phyloP scores from a whole-genome alignment of 441 rosid species.

The Corymbia calophylla region DNA sequence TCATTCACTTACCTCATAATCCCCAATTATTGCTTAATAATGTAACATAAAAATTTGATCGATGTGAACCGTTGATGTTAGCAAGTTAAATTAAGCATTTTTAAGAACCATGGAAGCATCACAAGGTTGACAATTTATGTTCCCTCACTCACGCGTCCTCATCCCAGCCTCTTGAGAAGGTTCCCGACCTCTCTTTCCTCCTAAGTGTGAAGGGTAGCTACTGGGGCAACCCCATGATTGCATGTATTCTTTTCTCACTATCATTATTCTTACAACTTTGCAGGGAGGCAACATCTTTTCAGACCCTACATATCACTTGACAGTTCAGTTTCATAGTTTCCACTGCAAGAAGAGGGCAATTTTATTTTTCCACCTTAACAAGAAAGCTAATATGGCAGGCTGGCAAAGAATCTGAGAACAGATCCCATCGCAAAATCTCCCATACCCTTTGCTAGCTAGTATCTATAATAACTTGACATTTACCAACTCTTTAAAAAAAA shows the following conservation, averaged over 20 bases:
- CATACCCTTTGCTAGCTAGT: background rate
- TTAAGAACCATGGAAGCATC: background rate
- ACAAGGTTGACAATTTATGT: background rate
- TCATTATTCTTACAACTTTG: background rate
- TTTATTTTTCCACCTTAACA: background rate
- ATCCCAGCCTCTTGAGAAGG: background rate
- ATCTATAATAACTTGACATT: background rate
- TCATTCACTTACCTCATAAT: background rate
- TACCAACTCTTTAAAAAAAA: background rate
- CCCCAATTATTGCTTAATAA: background rate
- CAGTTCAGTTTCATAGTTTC: background rate
- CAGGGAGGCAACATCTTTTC: background rate
- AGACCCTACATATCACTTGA: background rate
- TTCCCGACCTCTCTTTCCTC: background rate
- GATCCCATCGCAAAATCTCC: background rate
- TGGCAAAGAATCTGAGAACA: background rate
- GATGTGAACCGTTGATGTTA: background rate
- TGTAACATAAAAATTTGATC: background rate
- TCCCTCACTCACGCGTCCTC: background rate
- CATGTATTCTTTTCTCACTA: background rate
- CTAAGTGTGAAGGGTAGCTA: background rate
- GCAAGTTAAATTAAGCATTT: background rate
- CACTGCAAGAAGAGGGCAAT: background rate
- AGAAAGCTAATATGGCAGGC: background rate
- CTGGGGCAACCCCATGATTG: background rate